Conservation (phyloP, 129 eudicot genomes). For the Silybum marianum region DNA sequence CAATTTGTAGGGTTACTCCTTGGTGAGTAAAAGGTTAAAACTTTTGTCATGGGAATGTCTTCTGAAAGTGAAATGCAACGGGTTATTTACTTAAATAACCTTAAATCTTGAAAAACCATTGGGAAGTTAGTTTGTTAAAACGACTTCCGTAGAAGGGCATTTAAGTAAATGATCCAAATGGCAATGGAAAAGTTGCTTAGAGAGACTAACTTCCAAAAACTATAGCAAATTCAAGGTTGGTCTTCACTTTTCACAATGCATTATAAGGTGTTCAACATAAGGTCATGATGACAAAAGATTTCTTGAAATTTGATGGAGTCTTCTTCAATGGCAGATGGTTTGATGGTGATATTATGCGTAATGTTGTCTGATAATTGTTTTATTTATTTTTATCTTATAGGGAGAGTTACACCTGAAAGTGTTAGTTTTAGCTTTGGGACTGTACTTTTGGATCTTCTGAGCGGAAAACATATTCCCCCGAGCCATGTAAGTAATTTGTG, state of each 20-base stretch:
- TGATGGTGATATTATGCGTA: not conserved
- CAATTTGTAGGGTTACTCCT: not conserved
- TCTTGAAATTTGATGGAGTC: not conserved
- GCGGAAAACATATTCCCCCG: conserved; percentile 95
- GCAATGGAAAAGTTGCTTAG: not conserved
- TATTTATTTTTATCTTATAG: conserved; percentile 37
- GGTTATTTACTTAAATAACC: no score
- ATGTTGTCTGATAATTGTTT: not conserved
- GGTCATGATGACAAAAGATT: not conserved
- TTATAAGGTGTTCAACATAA: not conserved
- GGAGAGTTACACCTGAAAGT: conserved; percentile 90
- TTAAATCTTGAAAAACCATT: no score
- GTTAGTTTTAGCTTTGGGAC: conserved; percentile 92
- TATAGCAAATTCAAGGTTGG: not conserved
- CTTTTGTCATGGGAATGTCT: not conserved
- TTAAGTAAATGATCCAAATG: no score
- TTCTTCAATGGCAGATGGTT: not conserved
- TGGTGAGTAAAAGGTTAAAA: not conserved
- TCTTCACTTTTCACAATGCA: not conserved
- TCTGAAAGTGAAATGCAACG: no score
- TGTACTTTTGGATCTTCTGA: conserved; percentile 88
- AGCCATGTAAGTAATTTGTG: conserved; percentile 62
- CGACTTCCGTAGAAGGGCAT: not conserved
- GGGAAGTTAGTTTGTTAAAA: not conserved
- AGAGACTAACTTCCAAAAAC: not conserved